Conservation (phyloP, 805 yeast genomes). For the Ogataea neopini region DNA sequence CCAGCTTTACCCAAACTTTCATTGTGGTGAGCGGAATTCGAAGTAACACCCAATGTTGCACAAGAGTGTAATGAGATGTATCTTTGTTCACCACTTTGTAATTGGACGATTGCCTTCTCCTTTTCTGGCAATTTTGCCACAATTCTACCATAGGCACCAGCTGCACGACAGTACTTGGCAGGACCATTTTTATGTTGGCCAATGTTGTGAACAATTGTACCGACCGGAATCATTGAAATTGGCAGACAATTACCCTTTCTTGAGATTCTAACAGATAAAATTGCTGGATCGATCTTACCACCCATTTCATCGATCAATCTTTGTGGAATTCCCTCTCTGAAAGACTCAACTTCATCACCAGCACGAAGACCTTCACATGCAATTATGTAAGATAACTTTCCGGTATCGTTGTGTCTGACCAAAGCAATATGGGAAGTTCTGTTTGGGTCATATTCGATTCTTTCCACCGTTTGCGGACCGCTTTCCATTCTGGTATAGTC, state of each 20-base stretch:
- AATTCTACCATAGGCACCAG: constrained; percentile 91
- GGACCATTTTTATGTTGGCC: constrained; percentile 76
- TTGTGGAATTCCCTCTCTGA: constrained; percentile 82
- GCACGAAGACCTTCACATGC: constrained; percentile 93
- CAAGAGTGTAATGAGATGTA: constrained; percentile 82
- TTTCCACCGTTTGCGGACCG: constrained; percentile 76
- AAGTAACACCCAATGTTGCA: constrained; percentile 91
- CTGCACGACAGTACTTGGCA: constrained; percentile 89
- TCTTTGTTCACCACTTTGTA: constrained; percentile 93
- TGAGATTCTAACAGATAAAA: constrained; percentile 80
- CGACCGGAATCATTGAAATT: constrained; percentile 88
- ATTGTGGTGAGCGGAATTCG: constrained; percentile 90
- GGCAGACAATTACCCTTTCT: constrained; percentile 96
- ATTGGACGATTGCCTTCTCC: constrained; percentile 71
- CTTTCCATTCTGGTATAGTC: constrained; percentile 68
- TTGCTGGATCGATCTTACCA: constrained; percentile 89
- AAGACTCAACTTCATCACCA: constrained; percentile 89
- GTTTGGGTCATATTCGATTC: constrained; percentile 95
- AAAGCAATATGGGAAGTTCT: constrained; percentile 93
- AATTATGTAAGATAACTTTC: constrained; percentile 71
- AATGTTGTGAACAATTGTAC: constrained; percentile 84
- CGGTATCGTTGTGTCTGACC: constrained; percentile 61
- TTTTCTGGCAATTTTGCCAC: constrained; percentile 74
- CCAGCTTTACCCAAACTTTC: constrained; percentile 95
- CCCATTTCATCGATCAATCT: constrained; percentile 80